Evolutionary conservation across 2,329 filamentous ascomycete species (phyloP), one percentile per base, ranked within the genome.

Genomic region (Lasiodiplodia theobromae): DNA sequence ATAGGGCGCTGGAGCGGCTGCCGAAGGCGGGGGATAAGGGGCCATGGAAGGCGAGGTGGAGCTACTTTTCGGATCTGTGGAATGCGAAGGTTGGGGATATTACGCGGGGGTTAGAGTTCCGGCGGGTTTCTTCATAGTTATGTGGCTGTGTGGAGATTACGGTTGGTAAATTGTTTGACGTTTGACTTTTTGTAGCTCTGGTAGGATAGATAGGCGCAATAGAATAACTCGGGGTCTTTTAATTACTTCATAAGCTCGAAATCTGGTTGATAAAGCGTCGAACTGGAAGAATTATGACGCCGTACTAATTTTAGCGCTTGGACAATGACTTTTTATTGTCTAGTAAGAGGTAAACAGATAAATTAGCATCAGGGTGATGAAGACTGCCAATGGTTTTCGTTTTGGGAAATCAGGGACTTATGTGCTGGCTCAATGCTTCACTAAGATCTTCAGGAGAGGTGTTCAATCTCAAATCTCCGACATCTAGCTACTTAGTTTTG

Each of bases 1-100:
- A 81, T 70, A 80, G 78, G 38, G 82, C 79, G 2, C 70, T 74
- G 23, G 73, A 74, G 11, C 70, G 75, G 7, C 74, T 88, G 58
- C 87, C 87, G 0, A 85, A 83, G 70, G 82, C 79, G 1, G 86
- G 84, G 2, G 76, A 77, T 14, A 72, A 71, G 3, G 82, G 80
- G 0, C 80, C 80, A 16, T 85, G 83, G 83, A 70, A 73, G 70
- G 77, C 81, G 28, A 73, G 83, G 53, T 77, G 76, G 31, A 81
- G 80, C 68, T 85, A 84, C 63, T 78, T 82, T 52, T 71, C 72
- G 71, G 83, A 85, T 73, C 76, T 79, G 12, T 80, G 80, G 74
- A 78, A 77, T 69, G 79, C 80, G 12, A 79, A 78, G 72, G 78
- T 76, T 71, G 81, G 80, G 2, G 78, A 82, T 70, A 74, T 85